Conservation (phyloP, 2,329 filamentous ascomycete species). For the Knoxdaviesia capensis region DNA sequence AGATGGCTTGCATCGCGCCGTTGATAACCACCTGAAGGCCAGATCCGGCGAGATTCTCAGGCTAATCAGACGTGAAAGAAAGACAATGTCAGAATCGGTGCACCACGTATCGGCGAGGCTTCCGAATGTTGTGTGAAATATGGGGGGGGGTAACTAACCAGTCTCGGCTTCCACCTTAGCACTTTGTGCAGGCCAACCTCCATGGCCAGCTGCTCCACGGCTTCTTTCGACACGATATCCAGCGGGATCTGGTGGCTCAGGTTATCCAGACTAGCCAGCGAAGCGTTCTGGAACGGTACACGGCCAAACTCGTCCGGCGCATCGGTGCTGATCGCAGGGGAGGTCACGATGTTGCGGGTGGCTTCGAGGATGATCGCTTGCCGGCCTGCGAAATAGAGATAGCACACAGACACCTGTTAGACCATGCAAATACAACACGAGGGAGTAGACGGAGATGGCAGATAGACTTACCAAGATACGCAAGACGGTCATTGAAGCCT, state of each 20-base stretch:
- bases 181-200: constrained; percentile 54
- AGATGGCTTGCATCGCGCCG: constrained; percentile 62
- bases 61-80: constrained; percentile 14
- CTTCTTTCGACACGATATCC: constrained; percentile 40
- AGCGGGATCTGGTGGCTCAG: constrained; percentile 40
- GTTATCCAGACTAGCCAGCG: constrained; percentile 53
- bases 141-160: constrained; percentile 31
- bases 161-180: constrained; percentile 71
- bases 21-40: constrained; percentile 58
- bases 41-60: constrained; percentile 48
- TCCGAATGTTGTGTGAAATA: not conserved
- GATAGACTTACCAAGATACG: constrained; percentile 14
- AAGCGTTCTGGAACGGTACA: constrained; percentile 47
- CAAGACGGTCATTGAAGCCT: constrained; percentile 84
- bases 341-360: constrained; percentile 33
- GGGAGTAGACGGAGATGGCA: not conserved
- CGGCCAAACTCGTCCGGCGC: constrained; percentile 31
- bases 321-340: constrained; percentile 15
- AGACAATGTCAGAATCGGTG: constrained; percentile 2
- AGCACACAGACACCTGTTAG: not conserved
- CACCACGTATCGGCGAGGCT: not conserved
- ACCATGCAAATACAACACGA: constrained; percentile 1
- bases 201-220: constrained; percentile 46
- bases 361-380: constrained; percentile 10
- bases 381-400: constrained; percentile 7